Evolutionary conservation across 2,329 filamentous ascomycete species (phyloP), one percentile per base, ranked within the genome.

Genomic region (Elsinoe fawcettii): DNA sequence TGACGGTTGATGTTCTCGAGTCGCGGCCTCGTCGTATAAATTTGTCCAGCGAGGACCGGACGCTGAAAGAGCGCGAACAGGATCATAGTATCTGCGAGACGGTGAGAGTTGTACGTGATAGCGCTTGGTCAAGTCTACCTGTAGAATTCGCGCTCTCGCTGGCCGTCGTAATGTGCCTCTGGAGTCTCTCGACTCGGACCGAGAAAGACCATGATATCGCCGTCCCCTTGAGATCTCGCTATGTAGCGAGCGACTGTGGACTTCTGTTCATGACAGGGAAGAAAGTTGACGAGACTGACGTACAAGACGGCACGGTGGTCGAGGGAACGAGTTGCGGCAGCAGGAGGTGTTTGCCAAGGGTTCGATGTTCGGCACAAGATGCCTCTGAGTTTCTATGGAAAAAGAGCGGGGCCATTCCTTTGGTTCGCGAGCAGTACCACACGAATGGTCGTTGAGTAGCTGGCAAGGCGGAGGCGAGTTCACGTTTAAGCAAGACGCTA

Each of bases 61-160:
- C n/a, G 55, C 59, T 23, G 59, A 58, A 41, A 60, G 61, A 54
- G 37, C 58, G 54, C 8, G 65, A 57, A 34, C 57, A 36, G 47
- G 65, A 63, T 56, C 66, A 61, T 60, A 61, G 57, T 43, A 61
- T 56, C 44, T 64, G 59, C 47, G 66, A 55, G 49, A 63, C 54
- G 27, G 63, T 65, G 54, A 66, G 64, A 22, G n/a, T n/a, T n/a
- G n/a, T 12, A 22, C 5, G 62, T 63, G 22, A 64, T 57, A 8
- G 58, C 18, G 59, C 60, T 55, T 60, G 7, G 62, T 62, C 7
- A 65, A 62, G 62, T 65, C 64, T 61, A 61, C 25, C 58, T 44
- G 46, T 63, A 60, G 9, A 63, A 63, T 44, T 63, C 61, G 37
- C 62, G 62, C 49, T 64, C 62, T 23, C 58, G 37, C 32, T 59